Conservation (phyloP, 2,329 filamentous ascomycete genomes). For the Fusarium phyllophilum region DNA sequence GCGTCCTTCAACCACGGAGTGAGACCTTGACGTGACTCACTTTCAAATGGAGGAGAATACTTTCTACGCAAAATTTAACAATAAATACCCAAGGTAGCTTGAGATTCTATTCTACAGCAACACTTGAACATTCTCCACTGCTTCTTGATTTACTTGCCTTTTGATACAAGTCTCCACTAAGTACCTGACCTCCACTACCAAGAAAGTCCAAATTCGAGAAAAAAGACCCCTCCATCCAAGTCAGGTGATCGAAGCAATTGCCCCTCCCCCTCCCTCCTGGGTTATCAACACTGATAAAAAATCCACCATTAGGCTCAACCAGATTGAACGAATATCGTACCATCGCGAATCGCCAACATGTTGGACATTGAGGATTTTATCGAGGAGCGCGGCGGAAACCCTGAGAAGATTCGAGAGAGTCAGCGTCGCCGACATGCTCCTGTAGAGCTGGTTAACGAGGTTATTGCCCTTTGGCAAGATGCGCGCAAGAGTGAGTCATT, state of each 20-base stretch:
- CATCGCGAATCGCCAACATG: conserved; percentile 59
- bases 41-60: neutral
- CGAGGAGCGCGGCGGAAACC: conserved; percentile 87
- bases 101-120: neutral
- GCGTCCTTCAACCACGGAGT: neutral
- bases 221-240: conserved; percentile 31
- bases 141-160: neutral
- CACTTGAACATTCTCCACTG: neutral
- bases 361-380: conserved; percentile 84
- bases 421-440: conserved; percentile 84
- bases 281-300: conserved; percentile 41
- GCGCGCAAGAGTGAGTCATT: conserved; percentile 71
- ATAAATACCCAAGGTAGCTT: neutral
- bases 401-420: conserved; percentile 90
- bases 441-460: conserved; percentile 88
- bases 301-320: conserved; percentile 31
- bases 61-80: too few relatives aligned
- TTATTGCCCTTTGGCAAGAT: conserved; percentile 87
- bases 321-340: conserved; percentile 29
- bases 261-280: conserved; percentile 45
- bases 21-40: neutral
- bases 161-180: neutral
- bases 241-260: conserved; percentile 39
- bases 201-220: neutral
- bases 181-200: neutral